Evolutionary conservation across 768 basidiomycete genomes (phyloP).

Genomic region (Kwoniella pini): DNA sequence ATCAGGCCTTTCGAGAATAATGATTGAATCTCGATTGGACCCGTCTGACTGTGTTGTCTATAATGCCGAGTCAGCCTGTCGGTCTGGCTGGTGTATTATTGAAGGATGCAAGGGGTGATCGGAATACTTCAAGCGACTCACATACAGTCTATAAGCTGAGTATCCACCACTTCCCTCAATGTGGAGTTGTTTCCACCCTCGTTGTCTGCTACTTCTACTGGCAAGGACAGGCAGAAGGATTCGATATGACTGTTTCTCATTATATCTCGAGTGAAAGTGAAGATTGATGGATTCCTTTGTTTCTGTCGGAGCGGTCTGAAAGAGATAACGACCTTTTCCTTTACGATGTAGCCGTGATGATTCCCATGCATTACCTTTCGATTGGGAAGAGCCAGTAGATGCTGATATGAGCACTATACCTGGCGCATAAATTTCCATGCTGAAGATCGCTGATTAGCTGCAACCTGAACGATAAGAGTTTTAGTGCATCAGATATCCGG

Average conservation of each 20-base stretch:
- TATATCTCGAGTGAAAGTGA: not conserved
- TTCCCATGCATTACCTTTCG: too few species aligned
- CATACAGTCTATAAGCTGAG: slow-evolving; percentile 13
- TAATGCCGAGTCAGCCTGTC: too few species aligned
- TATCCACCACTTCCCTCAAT: not conserved
- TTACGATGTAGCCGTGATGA: too few species aligned
- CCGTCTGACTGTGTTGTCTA: not conserved
- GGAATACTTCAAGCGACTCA: too few species aligned
- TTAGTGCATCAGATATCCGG: too few species aligned
- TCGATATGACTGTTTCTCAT: slow-evolving; percentile 3
- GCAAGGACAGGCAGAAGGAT: too few species aligned
- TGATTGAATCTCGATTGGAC: not conserved
- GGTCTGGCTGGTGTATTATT: too few species aligned
- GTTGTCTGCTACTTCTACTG: not conserved
- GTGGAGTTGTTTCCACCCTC: slow-evolving; percentile 17
- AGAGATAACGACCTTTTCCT: not conserved
- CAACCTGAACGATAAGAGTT: too few species aligned
- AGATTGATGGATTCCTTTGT: not conserved
- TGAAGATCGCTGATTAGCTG: too few species aligned
- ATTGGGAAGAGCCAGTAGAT: not conserved
- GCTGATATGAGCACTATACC: not conserved
- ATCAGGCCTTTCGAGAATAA: slow-evolving; percentile 20
- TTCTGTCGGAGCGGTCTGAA: not conserved
- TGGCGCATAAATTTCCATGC: not conserved
- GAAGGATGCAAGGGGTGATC: not conserved